phyloP scores from a whole-genome alignment of 257 asterid species.

The Solanum pinnatisectum region DNA sequence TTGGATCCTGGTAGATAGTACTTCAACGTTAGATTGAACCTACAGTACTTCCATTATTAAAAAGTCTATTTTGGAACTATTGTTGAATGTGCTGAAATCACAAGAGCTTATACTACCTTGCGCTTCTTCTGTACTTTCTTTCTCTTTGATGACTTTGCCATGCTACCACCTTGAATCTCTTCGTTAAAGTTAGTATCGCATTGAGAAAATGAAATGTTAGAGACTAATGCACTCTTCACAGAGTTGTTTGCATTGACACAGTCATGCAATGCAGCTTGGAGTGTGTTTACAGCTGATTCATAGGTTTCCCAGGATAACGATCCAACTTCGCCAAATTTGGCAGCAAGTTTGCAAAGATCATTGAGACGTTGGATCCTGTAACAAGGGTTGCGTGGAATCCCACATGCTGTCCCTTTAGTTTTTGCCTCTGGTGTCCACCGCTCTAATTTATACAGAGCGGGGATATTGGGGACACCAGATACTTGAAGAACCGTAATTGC shows the following conservation, averaged over 20 bases:
- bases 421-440: conserved; percentile 37
- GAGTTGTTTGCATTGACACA: conserved; percentile 22
- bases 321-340: conserved; percentile 31
- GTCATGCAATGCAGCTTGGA: conserved; percentile 25
- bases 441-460: conserved; percentile 23
- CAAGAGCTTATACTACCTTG: conserved; percentile 18
- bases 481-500: conserved; percentile 31
- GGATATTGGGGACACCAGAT: conserved; percentile 23
- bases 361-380: conserved; percentile 31
- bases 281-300: conserved; percentile 19
- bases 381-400: conserved; percentile 3
- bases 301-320: conserved; percentile 34
- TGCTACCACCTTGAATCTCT: conserved; percentile 6
- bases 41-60: not conserved
- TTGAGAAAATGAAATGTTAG: conserved; percentile 11
- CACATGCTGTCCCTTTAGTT: conserved; percentile 3
- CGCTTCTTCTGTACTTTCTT: conserved; percentile 18
- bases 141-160: conserved; percentile 7
- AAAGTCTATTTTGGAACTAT: not conserved
- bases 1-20: conserved; percentile 10
- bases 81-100: not conserved
- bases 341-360: conserved; percentile 34
- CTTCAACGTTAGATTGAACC: conserved; percentile 21
- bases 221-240: conserved; percentile 5
- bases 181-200: not conserved